phyloP scores from a whole-genome alignment of 1,139 yeast genomes.

The Saccharomyces hybrid region DNA sequence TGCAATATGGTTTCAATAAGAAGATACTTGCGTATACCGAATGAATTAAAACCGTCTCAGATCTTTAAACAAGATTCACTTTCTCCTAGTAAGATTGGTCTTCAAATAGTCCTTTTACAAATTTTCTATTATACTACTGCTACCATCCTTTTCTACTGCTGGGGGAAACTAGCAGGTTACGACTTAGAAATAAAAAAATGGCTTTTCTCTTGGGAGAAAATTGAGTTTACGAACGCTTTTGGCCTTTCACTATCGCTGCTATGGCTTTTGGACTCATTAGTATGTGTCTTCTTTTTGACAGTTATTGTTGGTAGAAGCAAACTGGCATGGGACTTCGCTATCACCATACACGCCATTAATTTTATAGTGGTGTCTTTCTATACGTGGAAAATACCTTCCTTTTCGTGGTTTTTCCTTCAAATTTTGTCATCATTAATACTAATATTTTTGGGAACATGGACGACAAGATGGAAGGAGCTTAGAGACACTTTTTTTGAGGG shows the following conservation, averaged over 20 bases:
- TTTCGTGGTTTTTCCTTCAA: slow-evolving; percentile 85
- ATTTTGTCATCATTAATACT: slow-evolving; percentile 56
- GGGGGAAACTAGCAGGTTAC: slow-evolving; percentile 56
- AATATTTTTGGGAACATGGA: slow-evolving; percentile 76
- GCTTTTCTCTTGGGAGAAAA: slow-evolving; percentile 77
- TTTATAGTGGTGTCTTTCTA: slow-evolving; percentile 61
- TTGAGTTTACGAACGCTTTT: slow-evolving; percentile 67
- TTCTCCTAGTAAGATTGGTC: slow-evolving; percentile 38
- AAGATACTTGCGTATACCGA: slow-evolving; percentile 28
- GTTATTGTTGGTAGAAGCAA: slow-evolving; percentile 86
- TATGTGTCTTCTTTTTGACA: slow-evolving; percentile 77
- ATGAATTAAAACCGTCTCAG: slow-evolving; percentile 27
- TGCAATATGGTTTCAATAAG: slow-evolving; percentile 15
- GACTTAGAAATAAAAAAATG: slow-evolving; percentile 48
- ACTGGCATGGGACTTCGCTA: slow-evolving; percentile 91
- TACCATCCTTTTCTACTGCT: slow-evolving; percentile 45
- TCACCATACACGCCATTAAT: slow-evolving; percentile 80
- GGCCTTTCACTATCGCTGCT: slow-evolving; percentile 66
- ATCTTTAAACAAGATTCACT: slow-evolving; percentile 34
- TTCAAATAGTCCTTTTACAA: slow-evolving; percentile 60
- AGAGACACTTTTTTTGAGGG: slow-evolving; percentile 85
- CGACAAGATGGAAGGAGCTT: slow-evolving; percentile 81
- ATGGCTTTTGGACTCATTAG: slow-evolving; percentile 74
- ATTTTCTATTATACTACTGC: slow-evolving; percentile 63
- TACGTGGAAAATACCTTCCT: slow-evolving; percentile 60